These are phyloP conservation scores for Puccinia horiana DNA, from an alignment of 1,284 basidiomycete species.

Conservation along the genomic window DNA sequence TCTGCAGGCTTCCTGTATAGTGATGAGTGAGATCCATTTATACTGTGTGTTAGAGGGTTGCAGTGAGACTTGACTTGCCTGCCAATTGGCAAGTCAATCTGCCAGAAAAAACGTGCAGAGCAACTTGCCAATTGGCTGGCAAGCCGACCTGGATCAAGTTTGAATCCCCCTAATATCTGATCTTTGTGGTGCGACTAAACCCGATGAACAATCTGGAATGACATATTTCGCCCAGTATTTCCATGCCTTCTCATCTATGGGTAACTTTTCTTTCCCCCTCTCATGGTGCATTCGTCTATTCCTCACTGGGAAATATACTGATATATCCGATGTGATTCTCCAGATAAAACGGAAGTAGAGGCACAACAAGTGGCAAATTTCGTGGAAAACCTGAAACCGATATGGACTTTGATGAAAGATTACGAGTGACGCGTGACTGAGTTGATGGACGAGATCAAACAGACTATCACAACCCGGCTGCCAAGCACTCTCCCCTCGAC, in stretches of 20 bases:
- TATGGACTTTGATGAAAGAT: constrained; percentile 82
- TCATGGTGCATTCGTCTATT: constrained; percentile 67
- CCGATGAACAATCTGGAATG: constrained; percentile 94
- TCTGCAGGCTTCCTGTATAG: no score
- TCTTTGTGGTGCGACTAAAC: constrained; percentile 80
- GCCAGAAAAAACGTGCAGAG: no score
- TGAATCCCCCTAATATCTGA: no score
- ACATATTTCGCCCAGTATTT: constrained; percentile 94
- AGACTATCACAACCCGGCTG: constrained; percentile 53
- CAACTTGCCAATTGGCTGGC: no score
- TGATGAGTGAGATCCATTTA: no score
- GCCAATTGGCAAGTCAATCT: no score
- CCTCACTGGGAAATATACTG: neutral
- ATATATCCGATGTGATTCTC: neutral
- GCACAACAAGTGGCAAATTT: constrained; percentile 92
- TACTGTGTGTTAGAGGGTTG: no score
- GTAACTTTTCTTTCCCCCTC: constrained; percentile 65
- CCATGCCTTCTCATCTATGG: constrained; percentile 96
- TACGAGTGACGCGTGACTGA: constrained; percentile 80
- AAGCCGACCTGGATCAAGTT: no score
- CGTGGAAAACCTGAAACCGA: constrained; percentile 87
- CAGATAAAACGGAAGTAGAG: constrained; percentile 92
- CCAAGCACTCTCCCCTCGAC: constrained; percentile 69
- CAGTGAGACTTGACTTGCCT: no score
- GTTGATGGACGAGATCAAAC: constrained; percentile 52